Evolutionary conservation across 768 basidiomycete genomes (phyloP).

Genomic region (Boletus barrowsii): DNA sequence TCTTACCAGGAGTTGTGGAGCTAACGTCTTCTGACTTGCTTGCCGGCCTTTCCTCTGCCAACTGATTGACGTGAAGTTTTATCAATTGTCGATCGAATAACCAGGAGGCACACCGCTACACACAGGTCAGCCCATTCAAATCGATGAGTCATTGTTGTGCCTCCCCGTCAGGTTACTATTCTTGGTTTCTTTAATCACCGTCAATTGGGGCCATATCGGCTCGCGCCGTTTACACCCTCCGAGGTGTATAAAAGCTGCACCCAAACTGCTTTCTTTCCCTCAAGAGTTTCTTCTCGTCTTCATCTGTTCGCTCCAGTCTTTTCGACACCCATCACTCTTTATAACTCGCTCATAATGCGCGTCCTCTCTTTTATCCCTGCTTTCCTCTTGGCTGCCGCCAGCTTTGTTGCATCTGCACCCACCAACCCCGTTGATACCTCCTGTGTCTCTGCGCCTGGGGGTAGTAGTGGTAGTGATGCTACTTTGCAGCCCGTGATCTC

Average conservation of each 20-base stretch:
- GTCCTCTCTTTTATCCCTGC: slow-evolving; percentile 17
- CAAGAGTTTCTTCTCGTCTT: slow-evolving; percentile 4
- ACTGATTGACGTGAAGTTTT: slow-evolving; percentile 6
- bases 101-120: neutral
- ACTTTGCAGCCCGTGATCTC: slow-evolving; percentile 10
- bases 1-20: neutral
- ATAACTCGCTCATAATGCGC: slow-evolving; percentile 11
- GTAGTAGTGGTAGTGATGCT: slow-evolving; percentile 5
- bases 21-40: slow-evolving; percentile 5
- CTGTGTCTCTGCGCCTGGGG: slow-evolving; percentile 1
- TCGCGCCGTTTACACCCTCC: neutral
- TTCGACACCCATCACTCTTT: slow-evolving; percentile 12
- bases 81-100: neutral
- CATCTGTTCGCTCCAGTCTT: neutral
- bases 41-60: neutral
- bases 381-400: slow-evolving; percentile 4
- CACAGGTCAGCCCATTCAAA: slow-evolving; percentile 17
- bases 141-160: neutral
- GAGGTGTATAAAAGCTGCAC: slow-evolving; percentile 14
- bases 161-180: neutral
- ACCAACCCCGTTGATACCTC: neutral
- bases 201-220: neutral
- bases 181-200: neutral
- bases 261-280: neutral
- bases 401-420: slow-evolving; percentile 9